Evolutionary conservation across 306 rosid genomes (phyloP).

Genomic region (Hippophae gyantsensis): DNA sequence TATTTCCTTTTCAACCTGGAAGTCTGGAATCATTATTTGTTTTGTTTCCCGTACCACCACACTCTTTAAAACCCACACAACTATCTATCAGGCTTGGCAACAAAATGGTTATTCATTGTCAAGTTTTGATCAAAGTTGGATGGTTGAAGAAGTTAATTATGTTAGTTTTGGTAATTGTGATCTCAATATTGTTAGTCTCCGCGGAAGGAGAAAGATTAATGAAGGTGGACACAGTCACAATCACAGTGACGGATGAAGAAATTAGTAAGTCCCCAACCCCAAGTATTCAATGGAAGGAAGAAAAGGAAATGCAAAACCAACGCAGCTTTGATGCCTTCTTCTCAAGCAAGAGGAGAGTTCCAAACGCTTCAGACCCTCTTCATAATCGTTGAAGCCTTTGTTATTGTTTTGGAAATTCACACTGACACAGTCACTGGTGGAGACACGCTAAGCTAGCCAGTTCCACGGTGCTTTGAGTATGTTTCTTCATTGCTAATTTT

Average conservation of each 20-base stretch:
- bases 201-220: conserved; percentile 14
- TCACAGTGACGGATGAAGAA: not conserved
- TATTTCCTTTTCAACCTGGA: not conserved
- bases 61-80: conserved; percentile 1
- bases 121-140: conserved; percentile 15
- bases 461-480: no score
- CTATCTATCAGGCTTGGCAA: not conserved
- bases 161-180: conserved; percentile 25
- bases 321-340: conserved; percentile 33
- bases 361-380: conserved; percentile 86
- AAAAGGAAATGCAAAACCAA: conserved; percentile 9
- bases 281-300: conserved; percentile 19
- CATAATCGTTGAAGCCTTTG: conserved; percentile 60
- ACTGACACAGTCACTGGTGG: no score
- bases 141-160: conserved; percentile 23
- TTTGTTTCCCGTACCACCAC: not conserved
- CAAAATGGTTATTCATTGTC: conserved; percentile 30
- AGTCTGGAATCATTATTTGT: not conserved
- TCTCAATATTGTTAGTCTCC: conserved; percentile 26
- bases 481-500: no score
- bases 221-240: conserved; percentile 7
- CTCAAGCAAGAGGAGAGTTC: conserved; percentile 70
- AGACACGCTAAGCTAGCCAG: no score
- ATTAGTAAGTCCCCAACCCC: not conserved
- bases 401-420: no score